phyloP scores from a whole-genome alignment of 495 filamentous ascomycete species.

The Glutinoglossum americanum region DNA sequence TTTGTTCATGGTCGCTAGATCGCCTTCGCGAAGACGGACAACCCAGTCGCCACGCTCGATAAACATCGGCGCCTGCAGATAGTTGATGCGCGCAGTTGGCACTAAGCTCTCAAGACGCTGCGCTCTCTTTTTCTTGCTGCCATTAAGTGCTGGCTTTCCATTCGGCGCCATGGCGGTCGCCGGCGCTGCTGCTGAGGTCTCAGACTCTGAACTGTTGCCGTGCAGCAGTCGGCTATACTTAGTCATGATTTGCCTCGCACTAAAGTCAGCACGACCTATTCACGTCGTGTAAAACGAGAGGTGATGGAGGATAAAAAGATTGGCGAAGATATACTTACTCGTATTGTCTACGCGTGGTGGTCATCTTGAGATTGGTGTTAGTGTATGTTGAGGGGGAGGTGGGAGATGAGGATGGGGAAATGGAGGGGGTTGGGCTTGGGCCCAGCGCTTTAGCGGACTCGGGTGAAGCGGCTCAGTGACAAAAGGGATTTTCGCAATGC shows the following conservation, averaged over 20 bases:
- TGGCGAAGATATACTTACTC: not conserved
- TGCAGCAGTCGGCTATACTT: not conserved
- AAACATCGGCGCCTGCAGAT: not conserved
- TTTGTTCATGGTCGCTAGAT: not conserved
- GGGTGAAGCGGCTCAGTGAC: no score
- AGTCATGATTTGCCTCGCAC: not conserved
- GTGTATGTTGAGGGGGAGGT: no score
- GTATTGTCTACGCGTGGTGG: not conserved
- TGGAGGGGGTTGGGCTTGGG: no score
- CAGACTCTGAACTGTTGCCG: not conserved
- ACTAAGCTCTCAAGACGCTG: not conserved
- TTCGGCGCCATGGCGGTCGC: not conserved
- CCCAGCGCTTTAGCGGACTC: no score
- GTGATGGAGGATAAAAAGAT: not conserved
- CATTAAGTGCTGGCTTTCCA: not conserved
- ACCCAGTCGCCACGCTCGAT: not conserved
- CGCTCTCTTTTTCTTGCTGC: not conserved
- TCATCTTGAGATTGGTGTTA: not conserved
- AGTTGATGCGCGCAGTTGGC: not conserved
- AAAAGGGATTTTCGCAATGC: no score
- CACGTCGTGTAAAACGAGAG: not conserved
- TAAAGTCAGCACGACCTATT: not conserved
- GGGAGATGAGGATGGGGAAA: no score
- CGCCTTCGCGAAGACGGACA: not conserved
- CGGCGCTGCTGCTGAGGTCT: not conserved